Evolutionary conservation across 208 protist genomes (phyloP).

Genomic region (Crithidia fasciculata): DNA sequence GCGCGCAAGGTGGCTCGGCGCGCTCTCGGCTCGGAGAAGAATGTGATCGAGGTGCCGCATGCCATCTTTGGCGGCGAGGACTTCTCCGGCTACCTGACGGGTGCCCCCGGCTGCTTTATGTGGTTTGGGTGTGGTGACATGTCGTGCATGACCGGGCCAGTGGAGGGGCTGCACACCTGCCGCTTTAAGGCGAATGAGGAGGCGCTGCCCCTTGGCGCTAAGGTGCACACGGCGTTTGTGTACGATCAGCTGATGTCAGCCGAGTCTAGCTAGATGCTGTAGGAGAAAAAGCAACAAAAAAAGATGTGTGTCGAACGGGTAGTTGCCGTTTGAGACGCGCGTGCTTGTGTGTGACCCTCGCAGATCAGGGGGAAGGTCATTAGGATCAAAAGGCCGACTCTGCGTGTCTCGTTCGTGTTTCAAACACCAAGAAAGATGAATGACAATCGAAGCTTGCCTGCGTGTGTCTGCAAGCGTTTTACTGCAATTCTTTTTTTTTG

Average conservation of each 20-base stretch:
- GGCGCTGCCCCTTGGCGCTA: slow-evolving; percentile 35
- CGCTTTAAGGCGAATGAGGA: slow-evolving; percentile 53
- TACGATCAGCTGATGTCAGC: slow-evolving; percentile 17
- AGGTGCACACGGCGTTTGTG: slow-evolving; percentile 51
- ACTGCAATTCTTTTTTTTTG: no score
- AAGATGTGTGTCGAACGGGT: background rate
- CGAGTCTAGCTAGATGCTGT: background rate
- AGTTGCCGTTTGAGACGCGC: no score
- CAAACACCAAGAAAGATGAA: no score
- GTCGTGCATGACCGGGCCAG: slow-evolving; percentile 22
- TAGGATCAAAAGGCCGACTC: no score
- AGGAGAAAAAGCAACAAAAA: background rate
- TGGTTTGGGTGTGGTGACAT: slow-evolving; percentile 27
- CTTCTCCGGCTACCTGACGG: slow-evolving; percentile 47
- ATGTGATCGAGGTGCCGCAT: slow-evolving; percentile 20
- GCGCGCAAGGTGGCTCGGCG: slow-evolving; percentile 36
- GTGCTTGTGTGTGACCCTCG: no score
- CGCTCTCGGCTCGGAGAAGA: slow-evolving; percentile 25
- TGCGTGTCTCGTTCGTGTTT: no score
- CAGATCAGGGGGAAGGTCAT: no score
- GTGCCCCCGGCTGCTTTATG: slow-evolving; percentile 41
- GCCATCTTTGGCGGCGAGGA: slow-evolving; percentile 48
- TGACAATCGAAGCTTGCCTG: no score
- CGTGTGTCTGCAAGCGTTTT: no score
- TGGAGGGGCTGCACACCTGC: slow-evolving; percentile 36